Percentiles rank a stretch among this genome's conserved stretches.
phyloP scores from a whole-genome alignment of 2,329 filamentous ascomycete genomes.

The Nigrospora oryzae region DNA sequence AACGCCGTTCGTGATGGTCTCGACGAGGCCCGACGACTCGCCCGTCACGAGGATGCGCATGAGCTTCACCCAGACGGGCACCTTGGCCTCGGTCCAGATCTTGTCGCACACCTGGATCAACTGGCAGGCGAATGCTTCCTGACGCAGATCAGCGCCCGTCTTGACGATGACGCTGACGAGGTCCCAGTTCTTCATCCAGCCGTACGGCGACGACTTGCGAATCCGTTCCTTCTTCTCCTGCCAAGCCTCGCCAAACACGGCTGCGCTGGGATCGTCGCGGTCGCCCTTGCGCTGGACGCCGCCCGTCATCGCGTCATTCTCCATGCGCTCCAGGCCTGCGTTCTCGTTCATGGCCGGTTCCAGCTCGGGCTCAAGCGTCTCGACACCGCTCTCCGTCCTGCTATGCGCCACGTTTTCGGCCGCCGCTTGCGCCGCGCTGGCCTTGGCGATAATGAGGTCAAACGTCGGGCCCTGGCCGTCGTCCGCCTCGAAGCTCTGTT shows the following conservation, averaged over 20 bases:
- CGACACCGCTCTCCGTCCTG: not conserved
- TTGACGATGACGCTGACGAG: constrained; percentile 82
- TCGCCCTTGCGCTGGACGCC: constrained; percentile 75
- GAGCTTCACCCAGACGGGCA: constrained; percentile 79
- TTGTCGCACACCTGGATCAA: constrained; percentile 74
- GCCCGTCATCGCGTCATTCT: constrained; percentile 81
- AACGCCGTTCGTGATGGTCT: constrained; percentile 82
- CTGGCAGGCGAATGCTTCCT: constrained; percentile 82
- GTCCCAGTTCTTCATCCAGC: constrained; percentile 88
- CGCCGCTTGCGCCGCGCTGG: constrained; percentile 39
- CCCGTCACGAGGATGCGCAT: constrained; percentile 84
- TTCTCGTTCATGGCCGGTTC: constrained; percentile 53
- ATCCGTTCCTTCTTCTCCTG: constrained; percentile 77
- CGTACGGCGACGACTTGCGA: constrained; percentile 73
- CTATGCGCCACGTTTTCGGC: constrained; percentile 16
- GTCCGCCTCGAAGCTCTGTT: constrained; percentile 73
- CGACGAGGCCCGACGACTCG: constrained; percentile 75
- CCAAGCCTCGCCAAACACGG: constrained; percentile 83
- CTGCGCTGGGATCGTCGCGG: constrained; percentile 76
- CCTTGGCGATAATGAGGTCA: constrained; percentile 72
- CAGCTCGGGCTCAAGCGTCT: constrained; percentile 23
- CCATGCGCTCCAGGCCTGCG: constrained; percentile 75
- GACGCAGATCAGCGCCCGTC: constrained; percentile 72
- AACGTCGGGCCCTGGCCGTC: constrained; percentile 68
- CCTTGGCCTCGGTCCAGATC: constrained; percentile 68